Evolutionary conservation across 345 rosid species (phyloP).

Genomic region (Kernera saxatilis): DNA sequence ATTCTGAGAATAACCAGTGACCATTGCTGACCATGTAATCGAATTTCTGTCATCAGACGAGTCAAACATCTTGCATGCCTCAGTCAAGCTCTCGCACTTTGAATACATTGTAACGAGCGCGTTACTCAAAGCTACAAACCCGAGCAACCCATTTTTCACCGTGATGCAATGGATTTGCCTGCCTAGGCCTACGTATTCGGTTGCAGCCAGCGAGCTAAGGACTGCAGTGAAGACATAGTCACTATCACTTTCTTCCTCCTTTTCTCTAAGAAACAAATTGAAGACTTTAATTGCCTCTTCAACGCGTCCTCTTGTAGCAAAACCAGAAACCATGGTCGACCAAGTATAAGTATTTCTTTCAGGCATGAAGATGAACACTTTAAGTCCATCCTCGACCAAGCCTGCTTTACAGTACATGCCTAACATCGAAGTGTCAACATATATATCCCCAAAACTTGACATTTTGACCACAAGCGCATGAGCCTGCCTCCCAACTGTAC

Average conservation of each 20-base stretch:
- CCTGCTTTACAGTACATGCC: conserved; percentile 65
- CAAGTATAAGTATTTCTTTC: conserved; percentile 56
- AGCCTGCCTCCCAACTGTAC: conserved; percentile 50
- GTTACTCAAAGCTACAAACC: conserved; percentile 50
- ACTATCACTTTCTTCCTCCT: conserved; percentile 39
- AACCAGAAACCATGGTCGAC: conserved; percentile 77
- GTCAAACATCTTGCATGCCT: conserved; percentile 56
- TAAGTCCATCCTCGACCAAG: conserved; percentile 45
- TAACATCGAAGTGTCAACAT: conserved; percentile 70
- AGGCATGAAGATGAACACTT: conserved; percentile 59
- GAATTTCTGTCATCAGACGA: conserved; percentile 54
- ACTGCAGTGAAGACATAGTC: conserved; percentile 69
- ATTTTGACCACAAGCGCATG: conserved; percentile 58
- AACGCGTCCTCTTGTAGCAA: conserved; percentile 45
- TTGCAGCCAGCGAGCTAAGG: conserved; percentile 54
- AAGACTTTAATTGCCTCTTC: conserved; percentile 40
- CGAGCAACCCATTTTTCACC: conserved; percentile 44
- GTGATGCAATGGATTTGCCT: conserved; percentile 54
- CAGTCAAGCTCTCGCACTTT: conserved; percentile 58
- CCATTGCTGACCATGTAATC: conserved; percentile 88
- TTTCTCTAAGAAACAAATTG: conserved; percentile 38
- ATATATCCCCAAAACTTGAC: conserved; percentile 55
- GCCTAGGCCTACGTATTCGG: conserved; percentile 41
- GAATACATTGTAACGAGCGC: conserved; percentile 76
- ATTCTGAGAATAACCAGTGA: conserved; percentile 78